phyloP scores from a whole-genome alignment of 2,329 filamentous ascomycete genomes.

The Penicillium janthinellum region DNA sequence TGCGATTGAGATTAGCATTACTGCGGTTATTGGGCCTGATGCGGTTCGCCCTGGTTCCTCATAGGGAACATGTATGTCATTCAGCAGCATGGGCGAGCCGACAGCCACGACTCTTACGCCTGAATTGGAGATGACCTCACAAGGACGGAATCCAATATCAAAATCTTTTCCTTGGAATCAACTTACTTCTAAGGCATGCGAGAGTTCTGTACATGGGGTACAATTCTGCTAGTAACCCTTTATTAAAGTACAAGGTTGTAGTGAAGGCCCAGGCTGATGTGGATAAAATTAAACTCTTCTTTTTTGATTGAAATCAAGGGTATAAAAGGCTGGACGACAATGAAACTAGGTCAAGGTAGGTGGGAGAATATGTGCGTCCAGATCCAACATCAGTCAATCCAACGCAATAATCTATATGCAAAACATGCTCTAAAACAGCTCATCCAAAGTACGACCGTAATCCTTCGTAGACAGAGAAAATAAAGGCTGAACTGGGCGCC shows the following conservation, averaged over 20 bases:
- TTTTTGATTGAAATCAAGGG: not conserved
- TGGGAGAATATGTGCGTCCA: not conserved
- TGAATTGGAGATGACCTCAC: not conserved
- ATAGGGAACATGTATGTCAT: not conserved
- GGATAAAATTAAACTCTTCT: not conserved
- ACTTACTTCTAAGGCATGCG: too few species aligned
- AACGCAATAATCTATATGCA: constrained; percentile 16
- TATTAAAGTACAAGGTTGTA: not conserved
- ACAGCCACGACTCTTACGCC: not conserved
- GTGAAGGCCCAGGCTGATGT: too few species aligned
- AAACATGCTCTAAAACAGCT: constrained; percentile 4
- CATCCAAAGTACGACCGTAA: constrained; percentile 68
- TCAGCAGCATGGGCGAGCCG: not conserved
- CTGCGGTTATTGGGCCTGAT: constrained; percentile 17
- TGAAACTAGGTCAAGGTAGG: not conserved
- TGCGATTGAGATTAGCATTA: constrained; percentile 25
- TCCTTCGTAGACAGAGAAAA: constrained; percentile 92
- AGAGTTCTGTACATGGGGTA: too few species aligned
- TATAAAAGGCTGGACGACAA: not conserved
- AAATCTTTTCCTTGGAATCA: too few species aligned
- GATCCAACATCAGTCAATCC: not conserved
- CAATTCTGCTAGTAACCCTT: too few species aligned
- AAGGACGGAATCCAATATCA: not conserved
- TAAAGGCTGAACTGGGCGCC: constrained; percentile 95
- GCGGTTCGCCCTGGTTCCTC: not conserved